Base-by-base conservation (phyloP, 2,329 filamentous ascomycete species). In the Tetracladium maxilliforme region DNA sequence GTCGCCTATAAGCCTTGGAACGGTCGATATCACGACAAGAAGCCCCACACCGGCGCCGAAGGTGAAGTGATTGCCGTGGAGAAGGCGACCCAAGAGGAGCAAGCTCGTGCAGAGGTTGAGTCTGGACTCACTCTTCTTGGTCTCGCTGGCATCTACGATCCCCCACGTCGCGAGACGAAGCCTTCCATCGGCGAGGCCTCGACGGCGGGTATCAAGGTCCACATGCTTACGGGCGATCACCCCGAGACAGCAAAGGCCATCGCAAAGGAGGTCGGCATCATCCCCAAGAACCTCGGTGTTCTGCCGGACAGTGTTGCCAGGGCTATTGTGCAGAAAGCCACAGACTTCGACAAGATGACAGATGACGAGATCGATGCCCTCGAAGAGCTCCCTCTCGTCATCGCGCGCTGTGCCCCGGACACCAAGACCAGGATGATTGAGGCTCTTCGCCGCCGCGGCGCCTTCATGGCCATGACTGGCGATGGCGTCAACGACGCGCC, bases 141-240 rank as follows among this genome's bases (percentile, higher is more conserved):
- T 6, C 42, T 72, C 1, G 54, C 70, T 16, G 67, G 57, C 9
- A 64, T 73, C 24, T 59, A 69, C 19, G 67, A 73, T 37, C 67
- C 68, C 16, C 64, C 65, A 9, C 55, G 66, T 26, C 54, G 63
- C 17, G 68, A 72, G 35, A 70, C 70, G 14, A 61, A 65, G 0
- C 54, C 54, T 7, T 65, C 70, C 1, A 51, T 72, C 22, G 51
- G 55, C 11, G 77, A 65, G 2, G 58, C 82, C 12, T 65, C 74
- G 5, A 59, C 65, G 2, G 79, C 79, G 3, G 74, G 74, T 2
- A 76, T 84, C 30, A 61, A 71, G 13, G 69, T 83, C 19, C 73
- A 78, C 45, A 86, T 86, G 78, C 75, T 84, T 1, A 84, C 79
- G 3, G 37, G 36, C 18, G 64, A 70, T 32, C 64, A 69, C 35